Evolutionary conservation across 441 rosid genomes (phyloP), one percentile per base, ranked within the genome.

Genomic region (Corymbia citriodora): DNA sequence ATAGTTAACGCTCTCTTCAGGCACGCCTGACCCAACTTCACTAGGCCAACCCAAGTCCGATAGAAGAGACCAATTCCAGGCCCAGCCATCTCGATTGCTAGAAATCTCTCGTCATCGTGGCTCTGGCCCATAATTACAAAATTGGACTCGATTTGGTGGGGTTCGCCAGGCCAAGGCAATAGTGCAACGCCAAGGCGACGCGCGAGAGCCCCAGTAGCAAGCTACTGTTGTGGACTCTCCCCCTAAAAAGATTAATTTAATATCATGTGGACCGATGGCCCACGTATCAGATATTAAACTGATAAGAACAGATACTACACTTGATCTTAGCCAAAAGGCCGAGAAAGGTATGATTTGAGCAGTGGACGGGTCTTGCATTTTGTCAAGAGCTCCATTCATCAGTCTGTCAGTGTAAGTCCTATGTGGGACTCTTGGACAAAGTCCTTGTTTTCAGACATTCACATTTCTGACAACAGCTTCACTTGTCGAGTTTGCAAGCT

Each of bases 231-330:
- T 1, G 21, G 74, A n/a, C 74, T 16, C 74, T n/a, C 0, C 21
- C 74, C 74, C 74, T 3, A 0, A 2, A 65, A n/a, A n/a, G 15
- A 65, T 15, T 15, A 68, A 68, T 68, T 68, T 68, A 68, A 68
- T 68, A 68, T 68, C 74, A 68, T 68, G 74, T 68, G 74, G 74
- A 68, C 74, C 74, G 21, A 68, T 68, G 21, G 74, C 74, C 74
- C 89, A 88, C 89, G 89, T 88, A 88, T 88, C 89, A 88, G 89
- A 88, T 88, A 88, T 88, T 88, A 88, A 88, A 88, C 89, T 88
- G 89, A 88, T 88, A 88, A 88, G 89, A 88, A 88, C 89, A 88
- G 89, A 88, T 88, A 88, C 89, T 88, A 88, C 89, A 88, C 81
- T 61, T 88, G 89, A 88, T 88, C 81, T 88, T 88, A 88, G 89